Conservation (phyloP, 176 grass and related monocot genomes). For the Triticum urartu region DNA sequence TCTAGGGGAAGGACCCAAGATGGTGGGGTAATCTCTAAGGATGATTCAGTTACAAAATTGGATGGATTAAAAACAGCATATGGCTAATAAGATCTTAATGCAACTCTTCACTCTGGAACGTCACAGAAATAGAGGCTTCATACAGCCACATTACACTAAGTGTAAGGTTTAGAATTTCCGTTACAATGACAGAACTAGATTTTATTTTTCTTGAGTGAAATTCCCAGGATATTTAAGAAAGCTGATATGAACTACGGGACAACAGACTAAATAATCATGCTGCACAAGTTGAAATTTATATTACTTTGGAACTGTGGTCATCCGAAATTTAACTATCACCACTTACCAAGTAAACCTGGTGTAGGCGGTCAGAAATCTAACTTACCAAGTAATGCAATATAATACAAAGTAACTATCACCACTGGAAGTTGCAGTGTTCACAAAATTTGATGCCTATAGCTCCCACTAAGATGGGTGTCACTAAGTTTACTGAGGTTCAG, state of each 20-base stretch:
- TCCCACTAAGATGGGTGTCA: neutral
- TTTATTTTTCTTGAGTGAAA: neutral
- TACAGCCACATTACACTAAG: neutral
- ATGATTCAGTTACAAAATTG: conserved; percentile 3
- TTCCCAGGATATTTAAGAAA: neutral
- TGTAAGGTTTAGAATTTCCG: neutral
- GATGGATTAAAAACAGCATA: neutral
- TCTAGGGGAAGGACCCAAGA: neutral
- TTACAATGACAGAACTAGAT: neutral
- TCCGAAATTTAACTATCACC: conserved; percentile 11
- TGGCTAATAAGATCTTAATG: neutral
- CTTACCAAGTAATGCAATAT: neutral
- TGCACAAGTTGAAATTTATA: neutral
- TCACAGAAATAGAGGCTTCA: neutral
- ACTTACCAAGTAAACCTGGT: neutral
- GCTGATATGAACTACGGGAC: neutral
- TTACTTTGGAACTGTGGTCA: neutral
- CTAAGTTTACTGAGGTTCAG: neutral
- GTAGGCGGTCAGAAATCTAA: conserved; percentile 5
- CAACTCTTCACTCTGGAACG: neutral
- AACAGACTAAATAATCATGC: conserved; percentile 18
- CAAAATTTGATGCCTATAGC: conserved; percentile 34
- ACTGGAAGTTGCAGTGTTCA: neutral
- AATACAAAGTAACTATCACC: neutral
- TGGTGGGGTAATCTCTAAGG: conserved; percentile 8